Percentiles rank a stretch among this genome's conserved stretches.
These are phyloP conservation scores for Entonaema liquescens DNA, from an alignment of 495 filamentous ascomycete species.

Conservation along the genomic window DNA sequence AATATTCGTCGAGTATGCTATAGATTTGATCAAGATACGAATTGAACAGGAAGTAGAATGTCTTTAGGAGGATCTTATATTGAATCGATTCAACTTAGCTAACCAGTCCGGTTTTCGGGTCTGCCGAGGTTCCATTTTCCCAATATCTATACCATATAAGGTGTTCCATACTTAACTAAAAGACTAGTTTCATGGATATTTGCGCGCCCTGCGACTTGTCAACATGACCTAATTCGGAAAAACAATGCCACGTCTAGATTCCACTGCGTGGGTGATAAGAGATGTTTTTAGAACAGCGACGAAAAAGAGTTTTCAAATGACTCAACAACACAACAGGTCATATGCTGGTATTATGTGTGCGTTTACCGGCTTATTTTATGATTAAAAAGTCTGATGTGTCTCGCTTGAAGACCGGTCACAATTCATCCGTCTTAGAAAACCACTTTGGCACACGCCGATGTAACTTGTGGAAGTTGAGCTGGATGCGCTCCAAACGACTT, in stretches of 20 bases:
- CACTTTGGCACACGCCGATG: neutral
- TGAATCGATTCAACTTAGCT: neutral
- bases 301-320: neutral
- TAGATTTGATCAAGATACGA: neutral
- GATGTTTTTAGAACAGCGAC: neutral
- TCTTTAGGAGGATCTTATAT: neutral
- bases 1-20: neutral
- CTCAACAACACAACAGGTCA: neutral
- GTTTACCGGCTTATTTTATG: neutral
- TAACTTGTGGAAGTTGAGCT: no score
- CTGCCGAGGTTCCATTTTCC: neutral
- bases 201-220: conserved; percentile 13
- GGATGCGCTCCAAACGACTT: no score
- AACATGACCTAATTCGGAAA: conserved; percentile 5
- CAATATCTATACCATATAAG: neutral
- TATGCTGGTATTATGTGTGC: neutral
- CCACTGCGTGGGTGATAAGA: neutral
- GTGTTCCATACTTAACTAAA: no score
- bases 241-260: neutral
- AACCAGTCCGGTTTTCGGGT: neutral
- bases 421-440: neutral
- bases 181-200: neutral
- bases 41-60: neutral
- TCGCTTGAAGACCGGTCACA: neutral
- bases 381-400: neutral